Evolutionary conservation across 805 yeast species (phyloP).

Genomic region (Jamesozyma gamospora): DNA sequence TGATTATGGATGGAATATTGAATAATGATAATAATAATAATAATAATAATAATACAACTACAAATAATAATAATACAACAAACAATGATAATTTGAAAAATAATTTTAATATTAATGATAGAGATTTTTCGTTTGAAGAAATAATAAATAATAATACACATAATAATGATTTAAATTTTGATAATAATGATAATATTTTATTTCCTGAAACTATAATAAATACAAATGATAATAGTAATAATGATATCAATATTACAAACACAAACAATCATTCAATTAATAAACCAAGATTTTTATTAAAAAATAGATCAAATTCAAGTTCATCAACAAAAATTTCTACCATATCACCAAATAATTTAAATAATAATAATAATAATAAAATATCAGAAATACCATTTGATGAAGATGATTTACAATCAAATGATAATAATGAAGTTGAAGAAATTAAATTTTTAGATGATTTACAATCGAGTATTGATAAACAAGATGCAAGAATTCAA

Average conservation of each 20-base stretch:
- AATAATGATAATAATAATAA: background rate
- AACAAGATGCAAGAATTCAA: slow-evolving; percentile 26
- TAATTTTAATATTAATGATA: background rate
- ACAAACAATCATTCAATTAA: background rate
- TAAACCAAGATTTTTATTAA: slow-evolving; percentile 14
- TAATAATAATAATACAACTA: background rate
- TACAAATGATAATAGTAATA: background rate
- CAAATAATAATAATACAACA: background rate
- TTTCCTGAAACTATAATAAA: background rate
- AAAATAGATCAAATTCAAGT: slow-evolving; percentile 17
- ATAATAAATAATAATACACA: background rate
- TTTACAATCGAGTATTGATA: slow-evolving; percentile 22
- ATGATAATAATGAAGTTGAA: slow-evolving; percentile 3
- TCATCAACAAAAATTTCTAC: slow-evolving; percentile 1
- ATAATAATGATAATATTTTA: background rate
- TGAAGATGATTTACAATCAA: slow-evolving; percentile 12
- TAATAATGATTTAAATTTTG: background rate
- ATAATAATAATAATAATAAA: slow-evolving; percentile 4
- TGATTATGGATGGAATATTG: slow-evolving; percentile 19
- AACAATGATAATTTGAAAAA: background rate
- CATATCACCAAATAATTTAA: slow-evolving; percentile 1
- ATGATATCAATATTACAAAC: background rate
- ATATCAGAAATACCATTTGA: slow-evolving; percentile 22
- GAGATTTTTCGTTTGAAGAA: slow-evolving; percentile 2
- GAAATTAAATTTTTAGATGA: slow-evolving; percentile 8